Evolutionary conservation across 2,329 filamentous ascomycete genomes (phyloP), one percentile per base, ranked within the genome.

Genomic region (Aschersonia sp.): DNA sequence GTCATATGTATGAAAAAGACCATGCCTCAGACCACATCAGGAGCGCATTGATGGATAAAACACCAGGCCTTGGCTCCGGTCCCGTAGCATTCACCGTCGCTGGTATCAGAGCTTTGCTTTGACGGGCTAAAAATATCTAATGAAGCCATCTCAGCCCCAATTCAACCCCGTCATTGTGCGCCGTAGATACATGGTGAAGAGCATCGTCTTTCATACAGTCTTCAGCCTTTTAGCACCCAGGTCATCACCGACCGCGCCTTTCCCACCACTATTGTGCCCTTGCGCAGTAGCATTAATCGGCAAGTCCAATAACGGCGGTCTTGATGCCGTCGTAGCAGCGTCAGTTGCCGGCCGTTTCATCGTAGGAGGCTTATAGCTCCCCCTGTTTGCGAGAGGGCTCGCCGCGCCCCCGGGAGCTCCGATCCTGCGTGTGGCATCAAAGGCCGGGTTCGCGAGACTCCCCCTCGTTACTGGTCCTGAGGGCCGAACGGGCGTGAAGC

Each of bases 361-460:
- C 0, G 76, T 78, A 1, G 73, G 74, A 9, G 77, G 77, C 12
- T 71, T 71, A 53, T 80, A 83, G 53, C 72, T 71, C n/a, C 67
- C 66, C 32, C 78, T 65, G 54, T 82, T 82, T 6, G 66, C 70
- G 43, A 80, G 65, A 9, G 78, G 77, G 58, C 76, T 81, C n/a
- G 66, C 68, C 0, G 66, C 60, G 10, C 64, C 71, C 6, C 68
- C 69, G 0, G 79, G 79, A 0, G 72, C 77, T 0, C 79, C 79
- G 48, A 83, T 81, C 46, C 75, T 72, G 38, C 78, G 69, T 5
- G 72, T 58, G 3, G 73, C 65, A 48, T 77, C 75, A 1, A 80
- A 56, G 7, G 73, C 68, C 4, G 77, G 73, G 53, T 80, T 79
- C 43, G 71, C 57, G 3, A 73, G 59, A 50, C 68, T 71, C 5